Base-by-base conservation (phyloP, 805 yeast genomes). In the Pichia eremophila region DNA sequence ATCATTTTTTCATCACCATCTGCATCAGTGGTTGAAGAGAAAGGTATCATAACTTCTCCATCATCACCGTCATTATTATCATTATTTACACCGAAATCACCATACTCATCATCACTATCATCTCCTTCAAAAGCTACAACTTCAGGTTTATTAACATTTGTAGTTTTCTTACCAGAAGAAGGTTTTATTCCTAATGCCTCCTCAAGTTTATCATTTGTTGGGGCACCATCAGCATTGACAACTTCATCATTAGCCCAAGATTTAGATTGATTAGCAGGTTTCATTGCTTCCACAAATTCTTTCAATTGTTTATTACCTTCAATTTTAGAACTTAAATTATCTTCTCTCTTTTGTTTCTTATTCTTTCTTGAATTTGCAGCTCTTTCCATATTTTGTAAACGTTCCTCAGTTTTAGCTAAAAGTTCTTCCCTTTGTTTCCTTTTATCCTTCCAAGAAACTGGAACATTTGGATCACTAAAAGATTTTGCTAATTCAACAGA, bases 241-340 rank as follows among this genome's bases (percentile, higher is more conserved):
- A 68, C 61, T 35, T 71, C 69, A 54, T 85, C 87, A 59, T 81
- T 79, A 4, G 81, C 78, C 91, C 95, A 86, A 0, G 95, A 80
- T 54, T 81, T 76, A 5, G 75, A 74, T 59, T 83, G 83, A 34
- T 75, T 69, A 6, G 83, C 67, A 1, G 95, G 91, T 56, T 85
- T 85, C 81, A 87, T 84, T 6, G 85, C 84, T 54, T 85, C 85
- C 64, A 91, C 72, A 54, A 77, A 91, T 61, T 93, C 98, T 57
- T 75, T 74, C 58, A 91, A 73, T 53, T 82, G 79, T 8, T 83
- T 80, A 62, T 87, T 77, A 43, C 65, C 71, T 27, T 70, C 78
- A 54, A 85, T 81, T 53, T 83, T 84, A 28, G 75, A 74, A 53
- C 80, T 85, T 18, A 85, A 67, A 49, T 68, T 43, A 14, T 56